Evolutionary conservation across 176 grass and related monocot species (phyloP), one percentile per base, ranked within the genome.

Genomic region (Musa troglodytarum): DNA sequence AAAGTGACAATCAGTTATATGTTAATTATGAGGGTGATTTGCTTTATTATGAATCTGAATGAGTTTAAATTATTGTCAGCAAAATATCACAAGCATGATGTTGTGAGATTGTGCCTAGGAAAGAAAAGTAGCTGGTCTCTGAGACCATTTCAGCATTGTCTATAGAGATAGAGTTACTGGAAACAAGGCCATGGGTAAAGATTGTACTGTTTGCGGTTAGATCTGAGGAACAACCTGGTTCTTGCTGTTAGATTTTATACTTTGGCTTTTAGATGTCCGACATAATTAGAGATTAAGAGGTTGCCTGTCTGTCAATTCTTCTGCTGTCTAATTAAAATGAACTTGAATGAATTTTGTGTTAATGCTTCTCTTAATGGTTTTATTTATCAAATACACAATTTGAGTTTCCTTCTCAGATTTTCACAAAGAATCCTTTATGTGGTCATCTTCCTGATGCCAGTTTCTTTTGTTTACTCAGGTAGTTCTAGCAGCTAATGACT

Each of bases 401-500:
- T n/a, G n/a, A 17, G 9, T 62, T 62, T 19, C 17, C n/a, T 62
- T 43, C 17, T 68, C 10, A n/a, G 59, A 63, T 2, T 58, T 58
- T 58, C 16, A 9, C 49, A 22, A n/a, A 13, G 21, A 21, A 25
- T 24, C 9, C 50, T 54, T 9, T 12, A 25, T 28, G 12, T 74
- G 25, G 24, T 75, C 74, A 70, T 63, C 34, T 34, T 73, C 49
- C 77, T 49, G 64, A 69, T 69, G 56, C 54, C 34, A 6, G 34
- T 34, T 71, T 53, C 24, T 53, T 80, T 69, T 49, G n/a, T 65
- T 92, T 69, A 2, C 85, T 53, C 80, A 99, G 90, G 90, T 94
- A 75, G 81, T 99, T 91, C 91, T 99, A 84, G 88, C 95, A 78
- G 90, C 90, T 50, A 94, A 99, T 70, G 95, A 99, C 70, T 86